Conservation (phyloP, 352 stramenopile genomes). For the Phytophthora sansomeana region DNA sequence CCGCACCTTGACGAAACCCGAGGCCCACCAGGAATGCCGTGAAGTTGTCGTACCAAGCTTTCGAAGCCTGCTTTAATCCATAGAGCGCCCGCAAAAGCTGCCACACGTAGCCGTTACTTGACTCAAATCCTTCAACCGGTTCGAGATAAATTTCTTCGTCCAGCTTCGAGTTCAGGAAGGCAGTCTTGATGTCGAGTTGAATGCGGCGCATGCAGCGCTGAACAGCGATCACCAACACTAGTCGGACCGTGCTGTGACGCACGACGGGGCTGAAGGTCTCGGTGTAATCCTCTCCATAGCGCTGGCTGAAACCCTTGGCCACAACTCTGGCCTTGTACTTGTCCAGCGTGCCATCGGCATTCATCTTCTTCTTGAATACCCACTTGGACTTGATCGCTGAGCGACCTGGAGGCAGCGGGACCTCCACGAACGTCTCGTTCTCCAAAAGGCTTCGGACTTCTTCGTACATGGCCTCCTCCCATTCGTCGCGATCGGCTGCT, state of each 20-base stretch:
- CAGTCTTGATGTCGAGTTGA: conserved; percentile 23
- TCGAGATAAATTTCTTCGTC: conserved; percentile 11
- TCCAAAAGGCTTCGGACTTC: conserved; percentile 1
- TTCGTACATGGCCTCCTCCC: conserved; percentile 10
- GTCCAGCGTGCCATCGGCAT: conserved; percentile 30
- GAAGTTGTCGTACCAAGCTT: conserved; percentile 27
- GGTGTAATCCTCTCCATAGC: too few relatives aligned
- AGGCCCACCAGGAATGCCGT: too few relatives aligned
- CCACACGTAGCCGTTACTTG: too few relatives aligned
- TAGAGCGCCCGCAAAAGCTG: conserved; percentile 27
- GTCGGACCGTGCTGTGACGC: too few relatives aligned
- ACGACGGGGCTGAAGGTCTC: too few relatives aligned
- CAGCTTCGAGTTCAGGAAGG: conserved; percentile 14
- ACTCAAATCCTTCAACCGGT: background rate
- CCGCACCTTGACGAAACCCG: too few relatives aligned
- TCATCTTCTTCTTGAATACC: conserved; percentile 14
- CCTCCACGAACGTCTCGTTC: conserved; percentile 13
- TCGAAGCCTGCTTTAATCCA: conserved; percentile 33
- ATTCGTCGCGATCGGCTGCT: conserved; percentile 8
- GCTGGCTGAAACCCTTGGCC: conserved; percentile 18
- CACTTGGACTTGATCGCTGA: conserved; percentile 16
- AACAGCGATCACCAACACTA: too few relatives aligned
- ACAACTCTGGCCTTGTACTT: conserved; percentile 53
- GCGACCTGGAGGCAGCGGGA: conserved; percentile 3
- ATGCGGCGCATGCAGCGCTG: background rate